Evolutionary conservation across 2,329 filamentous ascomycete genomes (phyloP).

Genomic region (Penicillium griseofulvum): DNA sequence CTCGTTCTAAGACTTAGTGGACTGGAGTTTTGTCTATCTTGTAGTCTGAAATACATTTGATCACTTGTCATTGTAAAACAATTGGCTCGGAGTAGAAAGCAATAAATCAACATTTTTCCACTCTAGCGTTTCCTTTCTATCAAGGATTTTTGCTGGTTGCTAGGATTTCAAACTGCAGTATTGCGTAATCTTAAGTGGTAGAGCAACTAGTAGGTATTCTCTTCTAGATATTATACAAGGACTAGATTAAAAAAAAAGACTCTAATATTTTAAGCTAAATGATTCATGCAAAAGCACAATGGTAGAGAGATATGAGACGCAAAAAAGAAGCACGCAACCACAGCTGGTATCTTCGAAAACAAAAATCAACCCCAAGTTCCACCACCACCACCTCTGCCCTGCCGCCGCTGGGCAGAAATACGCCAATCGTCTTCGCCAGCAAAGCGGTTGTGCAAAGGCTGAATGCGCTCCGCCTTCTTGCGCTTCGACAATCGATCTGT

Average conservation of each 20-base stretch:
- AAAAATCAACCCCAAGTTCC: slow-evolving; percentile 74
- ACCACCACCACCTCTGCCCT: slow-evolving; percentile 79
- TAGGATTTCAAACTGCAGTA: neutral
- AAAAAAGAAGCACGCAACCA: neutral
- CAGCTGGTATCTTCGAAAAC: slow-evolving; percentile 5
- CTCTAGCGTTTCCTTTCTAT: no score
- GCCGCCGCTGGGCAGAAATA: slow-evolving; percentile 79
- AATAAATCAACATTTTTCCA: no score
- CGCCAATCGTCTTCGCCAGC: slow-evolving; percentile 93
- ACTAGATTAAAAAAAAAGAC: neutral
- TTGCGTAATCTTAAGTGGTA: no score
- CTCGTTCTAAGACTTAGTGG: neutral
- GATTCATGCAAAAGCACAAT: neutral
- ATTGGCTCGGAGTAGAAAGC: neutral
- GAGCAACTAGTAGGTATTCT: neutral
- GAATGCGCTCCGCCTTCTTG: slow-evolving; percentile 90
- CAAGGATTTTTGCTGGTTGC: neutral
- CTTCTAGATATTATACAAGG: neutral
- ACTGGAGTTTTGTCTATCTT: no score
- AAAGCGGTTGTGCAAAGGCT: slow-evolving; percentile 92
- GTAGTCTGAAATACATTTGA: neutral
- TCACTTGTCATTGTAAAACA: neutral
- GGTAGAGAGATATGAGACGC: neutral
- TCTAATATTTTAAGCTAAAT: neutral
- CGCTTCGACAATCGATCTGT: slow-evolving; percentile 84